Evolutionary conservation across 805 yeast genomes (phyloP).

Genomic region (Starmerella vitae): DNA sequence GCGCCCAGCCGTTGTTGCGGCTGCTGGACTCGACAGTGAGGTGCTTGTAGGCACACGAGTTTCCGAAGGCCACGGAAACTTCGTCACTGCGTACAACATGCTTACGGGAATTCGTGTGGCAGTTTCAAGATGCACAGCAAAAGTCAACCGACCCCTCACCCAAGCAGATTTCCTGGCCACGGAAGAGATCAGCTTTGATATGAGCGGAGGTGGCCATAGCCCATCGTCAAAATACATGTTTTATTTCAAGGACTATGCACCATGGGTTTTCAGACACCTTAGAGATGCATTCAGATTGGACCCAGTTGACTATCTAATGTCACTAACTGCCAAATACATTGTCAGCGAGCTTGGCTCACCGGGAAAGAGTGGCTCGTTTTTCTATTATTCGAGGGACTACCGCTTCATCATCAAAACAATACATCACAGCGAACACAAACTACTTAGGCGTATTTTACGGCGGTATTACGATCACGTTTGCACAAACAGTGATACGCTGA

Average conservation of each 20-base stretch:
- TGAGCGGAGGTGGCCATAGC: conserved; percentile 67
- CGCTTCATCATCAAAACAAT: conserved; percentile 91
- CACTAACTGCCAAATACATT: conserved; percentile 84
- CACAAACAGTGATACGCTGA: conserved; percentile 70
- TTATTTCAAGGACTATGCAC: conserved; percentile 92
- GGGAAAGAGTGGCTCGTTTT: conserved; percentile 93
- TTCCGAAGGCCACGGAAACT: conserved; percentile 86
- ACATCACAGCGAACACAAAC: conserved; percentile 83
- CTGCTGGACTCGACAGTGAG: conserved; percentile 24
- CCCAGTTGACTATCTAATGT: conserved; percentile 88
- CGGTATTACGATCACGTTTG: conserved; percentile 72
- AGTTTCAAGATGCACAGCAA: conserved; percentile 75
- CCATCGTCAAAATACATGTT: conserved; percentile 93
- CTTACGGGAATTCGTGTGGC: conserved; percentile 92
- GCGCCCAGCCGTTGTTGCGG: conserved; percentile 14
- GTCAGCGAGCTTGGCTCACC: conserved; percentile 88
- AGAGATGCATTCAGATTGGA: conserved; percentile 72
- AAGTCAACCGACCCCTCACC: conserved; percentile 58
- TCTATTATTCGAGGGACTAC: conserved; percentile 87
- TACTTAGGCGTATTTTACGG: conserved; percentile 55
- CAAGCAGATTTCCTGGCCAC: conserved; percentile 57
- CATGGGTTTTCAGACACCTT: conserved; percentile 81
- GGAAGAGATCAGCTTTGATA: conserved; percentile 75
- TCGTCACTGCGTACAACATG: conserved; percentile 92
- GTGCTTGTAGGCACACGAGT: conserved; percentile 70